Percentiles rank a stretch among this genome's conserved stretches.
Conservation (phyloP, 2,329 filamentous ascomycete genomes). For the Apiospora koreana region DNA sequence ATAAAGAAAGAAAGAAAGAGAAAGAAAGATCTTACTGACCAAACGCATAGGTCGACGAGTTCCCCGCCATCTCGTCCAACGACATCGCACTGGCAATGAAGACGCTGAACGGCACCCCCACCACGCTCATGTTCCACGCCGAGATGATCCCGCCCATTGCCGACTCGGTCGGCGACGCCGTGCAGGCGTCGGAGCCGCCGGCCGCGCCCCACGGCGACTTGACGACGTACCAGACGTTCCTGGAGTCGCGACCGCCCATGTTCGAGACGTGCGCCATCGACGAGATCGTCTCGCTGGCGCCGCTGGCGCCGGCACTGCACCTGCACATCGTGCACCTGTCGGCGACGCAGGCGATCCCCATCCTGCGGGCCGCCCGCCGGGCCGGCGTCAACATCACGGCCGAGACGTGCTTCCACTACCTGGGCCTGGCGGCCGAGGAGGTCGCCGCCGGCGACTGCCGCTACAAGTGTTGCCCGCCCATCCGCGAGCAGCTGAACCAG, state of each 20-base stretch:
- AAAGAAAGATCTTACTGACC: not conserved
- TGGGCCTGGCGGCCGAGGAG: slow-evolving; percentile 79
- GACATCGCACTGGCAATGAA: slow-evolving; percentile 82
- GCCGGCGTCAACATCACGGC: slow-evolving; percentile 84
- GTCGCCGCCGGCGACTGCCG: slow-evolving; percentile 84
- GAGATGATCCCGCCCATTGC: slow-evolving; percentile 94
- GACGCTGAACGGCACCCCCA: slow-evolving; percentile 77
- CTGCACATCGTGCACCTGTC: slow-evolving; percentile 94
- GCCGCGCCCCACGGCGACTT: slow-evolving; percentile 71
- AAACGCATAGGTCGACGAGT: slow-evolving; percentile 79
- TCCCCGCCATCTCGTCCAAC: slow-evolving; percentile 79
- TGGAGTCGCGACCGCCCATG: slow-evolving; percentile 82
- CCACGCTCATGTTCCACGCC: slow-evolving; percentile 98
- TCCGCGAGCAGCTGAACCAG: slow-evolving; percentile 79
- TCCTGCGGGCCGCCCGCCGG: slow-evolving; percentile 72
- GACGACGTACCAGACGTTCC: slow-evolving; percentile 83
- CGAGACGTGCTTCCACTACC: slow-evolving; percentile 95
- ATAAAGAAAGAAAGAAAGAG: not conserved
- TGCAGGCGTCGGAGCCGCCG: slow-evolving; percentile 69
- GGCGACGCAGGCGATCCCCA: slow-evolving; percentile 82
- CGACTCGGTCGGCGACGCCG: slow-evolving; percentile 75
- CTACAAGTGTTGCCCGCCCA: slow-evolving; percentile 94
- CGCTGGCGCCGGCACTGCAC: slow-evolving; percentile 76
- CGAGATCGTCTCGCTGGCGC: slow-evolving; percentile 80
- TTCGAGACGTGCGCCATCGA: slow-evolving; percentile 92